Conservation (phyloP, 176 grass and related monocot species). For the Oryza brachyantha region DNA sequence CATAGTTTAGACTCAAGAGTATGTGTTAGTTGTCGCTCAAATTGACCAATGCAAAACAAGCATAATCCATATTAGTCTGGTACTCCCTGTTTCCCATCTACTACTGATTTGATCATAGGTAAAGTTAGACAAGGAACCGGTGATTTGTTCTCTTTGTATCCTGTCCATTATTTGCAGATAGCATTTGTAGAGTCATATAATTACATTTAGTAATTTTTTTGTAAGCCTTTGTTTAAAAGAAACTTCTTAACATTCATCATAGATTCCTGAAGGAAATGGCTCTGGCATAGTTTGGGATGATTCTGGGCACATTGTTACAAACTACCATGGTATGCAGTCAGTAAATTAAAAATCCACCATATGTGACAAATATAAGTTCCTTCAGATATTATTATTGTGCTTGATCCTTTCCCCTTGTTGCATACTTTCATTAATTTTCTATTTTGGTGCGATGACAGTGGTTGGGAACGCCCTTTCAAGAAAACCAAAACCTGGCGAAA, state of each 20-base stretch:
- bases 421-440: neutral
- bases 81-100: neutral
- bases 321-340: conserved; percentile 84
- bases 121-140: neutral
- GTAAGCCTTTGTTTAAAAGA: conserved; percentile 21
- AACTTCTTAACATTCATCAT: conserved; percentile 37
- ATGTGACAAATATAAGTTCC: conserved; percentile 18
- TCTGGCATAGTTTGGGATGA: conserved; percentile 97
- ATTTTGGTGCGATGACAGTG: conserved; percentile 43
- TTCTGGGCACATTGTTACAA: conserved; percentile 88
- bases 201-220: conserved; percentile 7
- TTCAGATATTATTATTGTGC: neutral
- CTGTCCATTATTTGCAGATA: neutral
- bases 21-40: neutral
- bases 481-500: conserved; percentile 71
- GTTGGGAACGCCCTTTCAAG: conserved; percentile 94
- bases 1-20: conserved; percentile 6
- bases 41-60: neutral
- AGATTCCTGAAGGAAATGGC: conserved; percentile 99
- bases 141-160: neutral
- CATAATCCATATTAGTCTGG: neutral
- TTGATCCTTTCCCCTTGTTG: neutral
- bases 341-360: neutral
- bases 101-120: conserved; percentile 11
- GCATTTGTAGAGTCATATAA: conserved; percentile 1